Evolutionary conservation across 1,284 basidiomycete species (phyloP).

Genomic region (Amylostereum chailletii): DNA sequence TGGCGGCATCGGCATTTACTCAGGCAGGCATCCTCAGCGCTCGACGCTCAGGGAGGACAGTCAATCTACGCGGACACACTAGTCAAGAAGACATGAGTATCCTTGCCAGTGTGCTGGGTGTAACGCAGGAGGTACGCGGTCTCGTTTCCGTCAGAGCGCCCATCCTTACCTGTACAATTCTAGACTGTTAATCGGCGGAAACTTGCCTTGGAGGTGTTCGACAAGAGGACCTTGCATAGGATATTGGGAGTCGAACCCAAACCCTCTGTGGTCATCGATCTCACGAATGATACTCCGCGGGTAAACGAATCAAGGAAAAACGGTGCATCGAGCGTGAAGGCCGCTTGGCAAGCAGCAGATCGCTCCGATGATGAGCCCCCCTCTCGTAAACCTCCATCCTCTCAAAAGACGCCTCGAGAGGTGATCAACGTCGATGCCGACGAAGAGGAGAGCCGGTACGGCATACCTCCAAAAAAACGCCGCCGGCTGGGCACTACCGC

Average conservation of each 20-base stretch:
- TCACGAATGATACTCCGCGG: constrained; percentile 2
- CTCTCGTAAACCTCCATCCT: constrained; percentile 4
- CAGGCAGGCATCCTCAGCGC: constrained; percentile 51
- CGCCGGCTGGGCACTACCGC: constrained; percentile 26
- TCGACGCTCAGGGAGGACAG: constrained; percentile 36
- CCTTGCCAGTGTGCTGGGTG: constrained; percentile 71
- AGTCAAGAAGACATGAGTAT: constrained; percentile 71
- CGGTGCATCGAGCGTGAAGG: constrained; percentile 21
- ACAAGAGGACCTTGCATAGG: constrained; percentile 51
- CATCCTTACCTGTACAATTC: constrained; percentile 10
- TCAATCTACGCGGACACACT: constrained; percentile 34
- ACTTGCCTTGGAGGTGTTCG: constrained; percentile 64
- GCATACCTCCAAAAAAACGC: constrained; percentile 43
- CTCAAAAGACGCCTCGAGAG: constrained; percentile 2
- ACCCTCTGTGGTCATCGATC: constrained; percentile 11
- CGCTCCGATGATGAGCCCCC: constrained; percentile 17
- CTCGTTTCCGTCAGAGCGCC: constrained; percentile 4
- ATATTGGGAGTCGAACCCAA: constrained; percentile 43
- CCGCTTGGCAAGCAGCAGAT: constrained; percentile 34
- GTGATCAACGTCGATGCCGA: constrained; percentile 17
- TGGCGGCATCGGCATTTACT: constrained; percentile 62
- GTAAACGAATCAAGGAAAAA: constrained; percentile 6
- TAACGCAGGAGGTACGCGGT: constrained; percentile 68
- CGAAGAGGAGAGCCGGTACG: constrained; percentile 46
- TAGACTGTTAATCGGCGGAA: constrained; percentile 67